These are phyloP conservation scores for Neonectria coccinea DNA, from an alignment of 2,329 filamentous ascomycete species.

Conservation along the genomic window DNA sequence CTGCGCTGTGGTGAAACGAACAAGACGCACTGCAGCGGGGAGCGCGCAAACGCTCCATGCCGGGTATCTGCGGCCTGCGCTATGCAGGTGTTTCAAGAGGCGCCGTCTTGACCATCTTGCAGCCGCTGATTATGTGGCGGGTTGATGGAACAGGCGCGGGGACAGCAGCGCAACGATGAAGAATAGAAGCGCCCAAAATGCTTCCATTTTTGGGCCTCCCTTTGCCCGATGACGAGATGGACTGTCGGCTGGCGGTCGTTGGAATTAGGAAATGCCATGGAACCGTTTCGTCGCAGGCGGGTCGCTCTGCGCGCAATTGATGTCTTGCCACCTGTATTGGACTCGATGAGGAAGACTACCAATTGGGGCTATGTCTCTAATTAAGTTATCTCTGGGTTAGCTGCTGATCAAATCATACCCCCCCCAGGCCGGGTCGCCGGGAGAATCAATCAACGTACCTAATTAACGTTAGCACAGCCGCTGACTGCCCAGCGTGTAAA, in stretches of 20 bases:
- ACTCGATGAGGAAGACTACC: too few relatives aligned
- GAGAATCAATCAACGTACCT: too few relatives aligned
- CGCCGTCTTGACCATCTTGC: slow-evolving; percentile 26
- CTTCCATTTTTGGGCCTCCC: slow-evolving; percentile 12
- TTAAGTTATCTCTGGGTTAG: too few relatives aligned
- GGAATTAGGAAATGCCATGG: neutral
- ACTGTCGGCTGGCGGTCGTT: slow-evolving; percentile 11
- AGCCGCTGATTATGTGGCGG: slow-evolving; percentile 4
- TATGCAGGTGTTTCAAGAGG: slow-evolving; percentile 42
- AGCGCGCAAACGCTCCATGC: slow-evolving; percentile 11
- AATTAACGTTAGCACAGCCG: too few relatives aligned
- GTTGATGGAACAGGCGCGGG: slow-evolving; percentile 34
- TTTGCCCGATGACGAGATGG: neutral
- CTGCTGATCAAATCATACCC: too few relatives aligned
- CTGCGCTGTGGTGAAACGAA: slow-evolving; percentile 24
- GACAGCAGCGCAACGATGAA: slow-evolving; percentile 3
- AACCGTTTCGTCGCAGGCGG: slow-evolving; percentile 3
- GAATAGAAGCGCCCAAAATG: slow-evolving; percentile 11
- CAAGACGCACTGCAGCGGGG: slow-evolving; percentile 18
- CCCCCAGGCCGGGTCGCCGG: neutral
- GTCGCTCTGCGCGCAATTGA: neutral
- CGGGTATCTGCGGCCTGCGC: neutral
- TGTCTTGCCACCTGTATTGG: too few relatives aligned
- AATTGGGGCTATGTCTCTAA: too few relatives aligned
- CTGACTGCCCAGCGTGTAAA: too few relatives aligned